phyloP scores from a whole-genome alignment of 1,284 basidiomycete species.

The Ceratobasidium sp. region DNA sequence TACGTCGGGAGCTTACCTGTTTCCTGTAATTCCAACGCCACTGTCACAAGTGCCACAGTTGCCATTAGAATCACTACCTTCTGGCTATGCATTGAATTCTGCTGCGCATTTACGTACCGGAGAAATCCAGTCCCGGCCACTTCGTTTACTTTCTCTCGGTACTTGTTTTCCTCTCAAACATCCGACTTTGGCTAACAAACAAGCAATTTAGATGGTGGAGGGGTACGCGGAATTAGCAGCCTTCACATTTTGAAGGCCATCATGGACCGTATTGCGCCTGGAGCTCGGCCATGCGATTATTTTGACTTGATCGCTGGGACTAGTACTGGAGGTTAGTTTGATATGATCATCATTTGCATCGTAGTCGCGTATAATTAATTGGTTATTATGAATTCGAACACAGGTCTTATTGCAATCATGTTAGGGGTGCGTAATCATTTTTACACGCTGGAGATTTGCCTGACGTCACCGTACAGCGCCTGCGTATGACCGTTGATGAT shows the following conservation, averaged over 20 bases:
- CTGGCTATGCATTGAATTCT: constrained; percentile 16
- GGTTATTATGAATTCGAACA: background rate
- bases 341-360: background rate
- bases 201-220: constrained; percentile 38
- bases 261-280: constrained; percentile 34
- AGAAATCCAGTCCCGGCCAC: background rate
- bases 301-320: constrained; percentile 41
- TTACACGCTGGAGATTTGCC: background rate
- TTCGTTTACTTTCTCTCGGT: constrained; percentile 28
- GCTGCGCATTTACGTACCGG: constrained; percentile 12
- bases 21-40: background rate
- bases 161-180: background rate
- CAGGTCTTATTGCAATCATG: constrained; percentile 53
- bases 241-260: constrained; percentile 34
- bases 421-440: constrained; percentile 45
- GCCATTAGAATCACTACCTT: constrained; percentile 14
- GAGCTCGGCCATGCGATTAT: constrained; percentile 38
- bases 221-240: constrained; percentile 37
- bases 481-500: constrained; percentile 50
- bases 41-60: background rate
- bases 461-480: constrained; percentile 41
- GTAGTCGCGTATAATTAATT: background rate
- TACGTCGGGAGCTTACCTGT: background rate
- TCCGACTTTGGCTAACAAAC: background rate
- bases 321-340: constrained; percentile 37